Evolutionary conservation across 2,329 filamentous ascomycete genomes (phyloP).

Genomic region (Fusarium bulbicola): DNA sequence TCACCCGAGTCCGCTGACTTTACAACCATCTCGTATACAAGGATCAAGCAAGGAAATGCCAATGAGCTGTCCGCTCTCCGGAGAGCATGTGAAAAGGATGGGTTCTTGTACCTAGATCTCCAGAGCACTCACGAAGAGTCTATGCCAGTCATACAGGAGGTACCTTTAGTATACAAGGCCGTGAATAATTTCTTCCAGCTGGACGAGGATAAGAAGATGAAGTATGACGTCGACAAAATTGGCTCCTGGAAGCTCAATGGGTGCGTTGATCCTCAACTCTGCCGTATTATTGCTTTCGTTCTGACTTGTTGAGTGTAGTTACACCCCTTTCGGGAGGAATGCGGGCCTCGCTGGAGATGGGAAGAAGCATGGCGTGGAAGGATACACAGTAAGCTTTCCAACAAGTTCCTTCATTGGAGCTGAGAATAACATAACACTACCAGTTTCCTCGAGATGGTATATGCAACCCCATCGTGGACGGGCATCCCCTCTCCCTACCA

Average conservation of each 20-base stretch:
- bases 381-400: background rate
- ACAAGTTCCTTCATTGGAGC: rapidly evolving
- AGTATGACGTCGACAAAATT: background rate
- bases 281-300: background rate
- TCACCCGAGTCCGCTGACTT: background rate
- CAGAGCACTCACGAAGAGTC: background rate
- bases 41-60: background rate
- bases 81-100: background rate
- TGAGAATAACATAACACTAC: background rate
- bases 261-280: background rate
- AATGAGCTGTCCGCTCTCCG: background rate
- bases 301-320: background rate
- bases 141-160: background rate
- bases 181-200: background rate
- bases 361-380: background rate
- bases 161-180: background rate
- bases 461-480: background rate
- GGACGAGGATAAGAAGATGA: background rate
- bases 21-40: background rate
- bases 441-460: background rate
- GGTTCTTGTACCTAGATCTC: background rate
- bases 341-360: background rate
- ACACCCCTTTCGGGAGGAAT: background rate
- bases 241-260: background rate
- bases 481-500: background rate